Percentiles rank a stretch among this genome's conserved stretches.
Evolutionary conservation across 352 stramenopile species (phyloP).

Genomic region (Phytophthora kernoviae): DNA sequence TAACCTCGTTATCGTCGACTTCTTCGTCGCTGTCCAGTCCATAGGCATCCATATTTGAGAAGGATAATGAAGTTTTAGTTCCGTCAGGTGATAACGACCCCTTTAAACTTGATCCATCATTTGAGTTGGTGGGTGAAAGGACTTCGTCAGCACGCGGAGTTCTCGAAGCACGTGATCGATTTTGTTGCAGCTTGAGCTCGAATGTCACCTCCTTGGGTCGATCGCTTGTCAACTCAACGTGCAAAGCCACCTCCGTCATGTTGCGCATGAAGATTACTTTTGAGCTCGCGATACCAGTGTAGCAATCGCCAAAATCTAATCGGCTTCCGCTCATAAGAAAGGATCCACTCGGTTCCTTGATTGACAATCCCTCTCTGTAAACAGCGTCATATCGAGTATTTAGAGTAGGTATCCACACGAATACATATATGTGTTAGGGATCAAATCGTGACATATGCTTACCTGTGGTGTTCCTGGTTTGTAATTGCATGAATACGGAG

Average conservation of each 20-base stretch:
- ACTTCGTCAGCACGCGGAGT: constrained; percentile 63
- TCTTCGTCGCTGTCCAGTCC: constrained; percentile 86
- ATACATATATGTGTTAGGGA: background rate
- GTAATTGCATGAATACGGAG: constrained; percentile 86
- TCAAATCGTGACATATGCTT: background rate
- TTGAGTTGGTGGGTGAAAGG: constrained; percentile 74
- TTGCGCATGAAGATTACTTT: constrained; percentile 87
- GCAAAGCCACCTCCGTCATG: constrained; percentile 80
- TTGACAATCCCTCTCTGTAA: constrained; percentile 83
- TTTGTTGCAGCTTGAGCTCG: constrained; percentile 84
- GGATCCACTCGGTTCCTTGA: constrained; percentile 83
- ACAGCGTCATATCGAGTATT: background rate
- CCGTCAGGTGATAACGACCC: constrained; percentile 68
- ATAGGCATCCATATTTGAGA: constrained; percentile 66
- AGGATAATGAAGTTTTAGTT: constrained; percentile 52
- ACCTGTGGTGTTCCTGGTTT: constrained; percentile 90
- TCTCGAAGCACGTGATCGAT: constrained; percentile 66
- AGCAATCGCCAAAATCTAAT: constrained; percentile 90
- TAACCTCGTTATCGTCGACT: constrained; percentile 83
- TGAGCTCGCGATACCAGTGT: constrained; percentile 80
- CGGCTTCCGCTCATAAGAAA: constrained; percentile 89
- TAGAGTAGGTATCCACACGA: background rate
- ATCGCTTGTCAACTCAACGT: constrained; percentile 88
- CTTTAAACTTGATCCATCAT: constrained; percentile 75
- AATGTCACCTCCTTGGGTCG: constrained; percentile 89